These are phyloP conservation scores for Cantharellus cinnabarinus DNA, from an alignment of 768 basidiomycete species.

Conservation along the genomic window DNA sequence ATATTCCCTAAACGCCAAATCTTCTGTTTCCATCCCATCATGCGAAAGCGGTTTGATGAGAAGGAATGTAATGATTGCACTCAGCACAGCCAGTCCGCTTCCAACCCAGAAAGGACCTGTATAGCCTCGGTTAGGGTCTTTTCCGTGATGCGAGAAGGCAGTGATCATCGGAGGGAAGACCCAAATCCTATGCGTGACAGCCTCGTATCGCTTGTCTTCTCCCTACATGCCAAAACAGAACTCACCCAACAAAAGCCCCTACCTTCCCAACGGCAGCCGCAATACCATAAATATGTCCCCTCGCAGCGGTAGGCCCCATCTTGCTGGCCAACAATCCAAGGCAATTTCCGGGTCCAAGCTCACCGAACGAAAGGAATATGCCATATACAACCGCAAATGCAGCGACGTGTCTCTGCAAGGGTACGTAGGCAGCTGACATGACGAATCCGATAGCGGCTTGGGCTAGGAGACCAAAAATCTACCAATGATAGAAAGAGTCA, in stretches of 20 bases:
- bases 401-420: constrained; percentile 41
- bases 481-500: neutral
- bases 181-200: neutral
- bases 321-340: constrained; percentile 74
- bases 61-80: constrained; percentile 50
- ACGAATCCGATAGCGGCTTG: constrained; percentile 71
- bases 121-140: constrained; percentile 31
- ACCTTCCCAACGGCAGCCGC: constrained; percentile 30
- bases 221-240: neutral
- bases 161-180: constrained; percentile 7
- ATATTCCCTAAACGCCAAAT: constrained; percentile 60
- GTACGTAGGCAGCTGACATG: constrained; percentile 64
- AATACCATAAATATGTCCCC: constrained; percentile 69
- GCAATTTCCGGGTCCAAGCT: constrained; percentile 67
- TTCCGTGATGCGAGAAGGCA: constrained; percentile 37
- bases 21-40: constrained; percentile 67
- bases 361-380: constrained; percentile 76
- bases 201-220: neutral
- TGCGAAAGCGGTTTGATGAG: constrained; percentile 53
- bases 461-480: constrained; percentile 19
- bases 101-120: constrained; percentile 80
- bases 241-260: constrained; percentile 27
- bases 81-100: constrained; percentile 63
- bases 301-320: constrained; percentile 63
- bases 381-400: constrained; percentile 78